phyloP scores from a whole-genome alignment of 2,329 filamentous ascomycete species.

The Aplosporella prunicola region DNA sequence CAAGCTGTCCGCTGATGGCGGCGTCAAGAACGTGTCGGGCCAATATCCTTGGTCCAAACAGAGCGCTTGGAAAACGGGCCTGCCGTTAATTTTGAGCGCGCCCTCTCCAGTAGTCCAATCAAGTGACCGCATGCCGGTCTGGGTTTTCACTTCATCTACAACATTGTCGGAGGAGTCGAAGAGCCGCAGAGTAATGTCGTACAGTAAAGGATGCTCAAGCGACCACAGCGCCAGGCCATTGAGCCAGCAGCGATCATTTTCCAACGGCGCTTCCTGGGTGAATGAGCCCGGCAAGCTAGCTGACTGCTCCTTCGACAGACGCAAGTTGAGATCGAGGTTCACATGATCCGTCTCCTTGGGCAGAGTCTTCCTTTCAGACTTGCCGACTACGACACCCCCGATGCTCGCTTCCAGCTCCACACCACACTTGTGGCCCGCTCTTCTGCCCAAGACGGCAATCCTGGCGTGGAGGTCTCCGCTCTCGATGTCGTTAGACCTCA shows the following conservation, averaged over 20 bases:
- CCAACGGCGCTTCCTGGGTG: constrained; percentile 25
- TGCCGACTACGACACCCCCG: constrained; percentile 40
- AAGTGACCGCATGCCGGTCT: constrained; percentile 51
- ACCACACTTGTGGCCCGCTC: constrained; percentile 36
- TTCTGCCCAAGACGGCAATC: constrained; percentile 42
- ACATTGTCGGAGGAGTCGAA: constrained; percentile 30
- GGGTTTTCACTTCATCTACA: constrained; percentile 50
- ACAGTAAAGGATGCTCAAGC: constrained; percentile 48
- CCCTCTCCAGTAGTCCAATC: constrained; percentile 50
- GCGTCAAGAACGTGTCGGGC: constrained; percentile 52
- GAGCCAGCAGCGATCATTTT: constrained; percentile 37
- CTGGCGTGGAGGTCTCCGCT: constrained; percentile 42
- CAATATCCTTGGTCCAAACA: constrained; percentile 56
- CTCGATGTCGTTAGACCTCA: constrained; percentile 46
- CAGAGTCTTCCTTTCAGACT: constrained; percentile 33
- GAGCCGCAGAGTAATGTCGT: constrained; percentile 46
- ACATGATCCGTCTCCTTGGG: constrained; percentile 43
- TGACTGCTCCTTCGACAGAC: constrained; percentile 35
- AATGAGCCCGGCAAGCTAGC: constrained; percentile 32
- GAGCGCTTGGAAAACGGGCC: constrained; percentile 51
- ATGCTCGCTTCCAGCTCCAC: constrained; percentile 48
- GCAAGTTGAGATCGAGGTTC: constrained; percentile 40
- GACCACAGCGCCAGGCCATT: constrained; percentile 54
- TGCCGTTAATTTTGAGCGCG: constrained; percentile 50
- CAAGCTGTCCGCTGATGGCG: constrained; percentile 39